Conservation (phyloP, 768 basidiomycete genomes). For the Serendipita vermifera region DNA sequence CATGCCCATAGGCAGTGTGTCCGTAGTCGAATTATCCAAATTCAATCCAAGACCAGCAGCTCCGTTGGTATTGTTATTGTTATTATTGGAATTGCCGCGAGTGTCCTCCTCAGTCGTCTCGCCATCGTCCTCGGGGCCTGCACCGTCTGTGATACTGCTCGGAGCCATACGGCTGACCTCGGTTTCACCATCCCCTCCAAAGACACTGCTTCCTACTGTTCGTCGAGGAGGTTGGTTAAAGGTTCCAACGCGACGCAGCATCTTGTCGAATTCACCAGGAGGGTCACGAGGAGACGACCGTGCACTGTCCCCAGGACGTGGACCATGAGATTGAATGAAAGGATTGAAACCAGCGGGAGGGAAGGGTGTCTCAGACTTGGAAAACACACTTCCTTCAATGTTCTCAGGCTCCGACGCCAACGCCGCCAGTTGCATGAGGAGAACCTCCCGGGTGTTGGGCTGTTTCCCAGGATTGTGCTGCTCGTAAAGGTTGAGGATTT, state of each 20-base stretch:
- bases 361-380: constrained; percentile 6
- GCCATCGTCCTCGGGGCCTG: background rate
- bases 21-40: background rate
- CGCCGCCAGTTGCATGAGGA: background rate
- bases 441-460: background rate
- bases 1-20: background rate
- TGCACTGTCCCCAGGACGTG: background rate
- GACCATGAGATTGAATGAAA: background rate
- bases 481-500: constrained; percentile 2
- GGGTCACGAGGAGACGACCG: constrained; percentile 2
- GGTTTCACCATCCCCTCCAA: constrained; percentile 3
- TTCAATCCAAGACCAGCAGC: background rate
- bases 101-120: constrained; percentile 4
- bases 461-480: constrained; percentile 7
- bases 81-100: background rate
- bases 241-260: background rate
- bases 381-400: constrained; percentile 5
- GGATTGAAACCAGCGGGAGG: constrained; percentile 7
- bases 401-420: constrained; percentile 4
- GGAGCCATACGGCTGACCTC: constrained; percentile 2
- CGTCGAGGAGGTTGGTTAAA: background rate
- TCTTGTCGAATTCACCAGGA: constrained; percentile 8
- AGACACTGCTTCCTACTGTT: background rate
- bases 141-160: background rate
- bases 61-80: background rate